These are phyloP conservation scores for Fusarium sp. DNA, from an alignment of 2,329 filamentous ascomycete genomes.

Conservation along the genomic window DNA sequence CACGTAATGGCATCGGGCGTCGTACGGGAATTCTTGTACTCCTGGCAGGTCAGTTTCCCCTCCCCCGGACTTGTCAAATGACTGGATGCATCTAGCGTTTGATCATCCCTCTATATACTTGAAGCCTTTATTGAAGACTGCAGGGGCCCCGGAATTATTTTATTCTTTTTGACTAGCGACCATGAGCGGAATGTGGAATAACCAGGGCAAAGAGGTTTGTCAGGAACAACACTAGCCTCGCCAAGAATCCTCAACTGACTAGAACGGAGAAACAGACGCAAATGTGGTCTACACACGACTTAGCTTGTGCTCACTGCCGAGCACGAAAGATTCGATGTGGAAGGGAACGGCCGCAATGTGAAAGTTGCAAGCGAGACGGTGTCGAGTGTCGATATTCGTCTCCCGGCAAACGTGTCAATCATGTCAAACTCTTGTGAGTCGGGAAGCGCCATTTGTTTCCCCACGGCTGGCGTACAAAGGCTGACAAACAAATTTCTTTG, in stretches of 20 bases:
- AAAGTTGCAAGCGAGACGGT: conserved; percentile 45
- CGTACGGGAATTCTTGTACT: conserved; percentile 24
- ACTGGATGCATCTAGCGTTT: background rate
- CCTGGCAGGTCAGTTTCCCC: conserved; percentile 18
- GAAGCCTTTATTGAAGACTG: background rate
- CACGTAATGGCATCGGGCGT: conserved; percentile 31
- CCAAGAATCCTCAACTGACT: conserved; percentile 21
- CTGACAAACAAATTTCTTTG: conserved; percentile 24
- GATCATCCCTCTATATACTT: conserved; percentile 8
- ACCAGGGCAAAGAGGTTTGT: conserved; percentile 43
- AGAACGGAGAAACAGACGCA: conserved; percentile 30
- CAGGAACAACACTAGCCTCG: background rate
- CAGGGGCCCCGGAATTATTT: background rate
- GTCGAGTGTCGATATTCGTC: conserved; percentile 46
- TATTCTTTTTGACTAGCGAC: background rate
- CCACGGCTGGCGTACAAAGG: conserved; percentile 8
- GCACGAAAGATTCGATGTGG: conserved; percentile 44
- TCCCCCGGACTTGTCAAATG: background rate
- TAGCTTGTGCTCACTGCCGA: conserved; percentile 45
- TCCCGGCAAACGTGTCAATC: conserved; percentile 45
- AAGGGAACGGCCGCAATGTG: conserved; percentile 44
- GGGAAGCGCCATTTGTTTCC: background rate
- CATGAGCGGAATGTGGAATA: conserved; percentile 40
- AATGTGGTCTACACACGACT: conserved; percentile 46
- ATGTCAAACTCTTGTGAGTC: conserved; percentile 46